These are phyloP conservation scores for Sungouiella thailandica DNA, from an alignment of 805 yeast species.

Conservation along the genomic window DNA sequence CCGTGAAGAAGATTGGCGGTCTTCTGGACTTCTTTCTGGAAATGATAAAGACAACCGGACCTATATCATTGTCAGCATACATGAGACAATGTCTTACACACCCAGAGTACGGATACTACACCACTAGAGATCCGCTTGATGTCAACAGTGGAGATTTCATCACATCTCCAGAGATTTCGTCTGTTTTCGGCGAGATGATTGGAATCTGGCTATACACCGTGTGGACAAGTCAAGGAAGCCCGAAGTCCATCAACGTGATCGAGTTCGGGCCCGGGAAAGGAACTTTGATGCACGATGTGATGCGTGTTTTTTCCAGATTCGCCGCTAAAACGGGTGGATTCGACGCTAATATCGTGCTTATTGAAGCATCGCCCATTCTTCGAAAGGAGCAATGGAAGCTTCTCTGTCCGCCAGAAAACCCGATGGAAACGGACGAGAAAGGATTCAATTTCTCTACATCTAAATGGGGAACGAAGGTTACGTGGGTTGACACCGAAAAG, in stretches of 20 bases:
- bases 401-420: constrained; percentile 36
- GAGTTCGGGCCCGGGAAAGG: constrained; percentile 90
- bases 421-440: constrained; percentile 12
- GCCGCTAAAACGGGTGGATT: constrained; percentile 17
- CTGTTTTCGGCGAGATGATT: constrained; percentile 80
- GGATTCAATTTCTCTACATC: constrained; percentile 37
- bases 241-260: constrained; percentile 47
- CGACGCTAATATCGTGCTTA: constrained; percentile 45
- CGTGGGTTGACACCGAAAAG: constrained; percentile 58
- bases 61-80: constrained; percentile 64
- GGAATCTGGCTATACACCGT: constrained; percentile 64
- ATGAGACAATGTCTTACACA: constrained; percentile 81
- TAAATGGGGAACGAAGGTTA: constrained; percentile 47
- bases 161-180: constrained; percentile 84
- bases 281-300: constrained; percentile 64
- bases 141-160: constrained; percentile 62
- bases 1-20: constrained; percentile 14
- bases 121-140: constrained; percentile 71
- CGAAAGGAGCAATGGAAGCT: constrained; percentile 49
- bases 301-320: constrained; percentile 44
- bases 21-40: constrained; percentile 39
- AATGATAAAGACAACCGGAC: constrained; percentile 66
- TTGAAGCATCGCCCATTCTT: constrained; percentile 70
- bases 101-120: constrained; percentile 75
- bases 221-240: constrained; percentile 55